Conservation (phyloP, 179 eudicot genomes). For the Drosera spatulata region DNA sequence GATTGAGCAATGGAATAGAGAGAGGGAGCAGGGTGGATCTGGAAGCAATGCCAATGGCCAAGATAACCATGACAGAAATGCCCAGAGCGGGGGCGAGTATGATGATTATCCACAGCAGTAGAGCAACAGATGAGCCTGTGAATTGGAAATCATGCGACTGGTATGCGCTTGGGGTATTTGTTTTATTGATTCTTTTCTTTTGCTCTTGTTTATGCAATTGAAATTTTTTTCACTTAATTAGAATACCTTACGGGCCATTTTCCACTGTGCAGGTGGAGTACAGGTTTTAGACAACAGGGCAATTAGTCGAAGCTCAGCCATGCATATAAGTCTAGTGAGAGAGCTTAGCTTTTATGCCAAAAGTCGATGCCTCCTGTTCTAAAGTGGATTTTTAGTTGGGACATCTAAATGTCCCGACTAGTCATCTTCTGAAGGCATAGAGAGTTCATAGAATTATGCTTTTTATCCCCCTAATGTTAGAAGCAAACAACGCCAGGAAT, state of each 20-base stretch:
- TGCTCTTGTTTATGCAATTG: constrained; percentile 2
- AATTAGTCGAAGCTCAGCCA: too few relatives aligned
- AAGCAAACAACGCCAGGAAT: too few relatives aligned
- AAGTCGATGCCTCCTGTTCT: too few relatives aligned
- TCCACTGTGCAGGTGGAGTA: constrained; percentile 95
- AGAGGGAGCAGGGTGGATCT: constrained; percentile 47
- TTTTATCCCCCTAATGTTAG: too few relatives aligned
- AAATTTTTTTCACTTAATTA: constrained; percentile 5
- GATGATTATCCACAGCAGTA: constrained; percentile 23
- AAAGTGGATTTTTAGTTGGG: too few relatives aligned
- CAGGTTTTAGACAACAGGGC: constrained; percentile 37
- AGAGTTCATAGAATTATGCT: too few relatives aligned
- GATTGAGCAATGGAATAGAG: constrained; percentile 94
- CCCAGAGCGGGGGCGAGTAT: constrained; percentile 27
- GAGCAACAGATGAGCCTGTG: constrained; percentile 17
- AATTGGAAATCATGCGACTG: constrained; percentile 13
- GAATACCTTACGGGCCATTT: constrained; percentile 59
- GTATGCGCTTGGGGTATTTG: constrained; percentile 30
- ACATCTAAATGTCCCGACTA: too few relatives aligned
- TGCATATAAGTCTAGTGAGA: too few relatives aligned
- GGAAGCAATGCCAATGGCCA: constrained; percentile 21
- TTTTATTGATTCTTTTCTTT: constrained; percentile 1
- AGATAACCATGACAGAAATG: constrained; percentile 16
- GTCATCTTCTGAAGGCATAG: too few relatives aligned
- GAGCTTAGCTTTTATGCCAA: too few relatives aligned